These are phyloP conservation scores for Mycena sp. DNA, from an alignment of 1,284 basidiomycete genomes.

Conservation along the genomic window DNA sequence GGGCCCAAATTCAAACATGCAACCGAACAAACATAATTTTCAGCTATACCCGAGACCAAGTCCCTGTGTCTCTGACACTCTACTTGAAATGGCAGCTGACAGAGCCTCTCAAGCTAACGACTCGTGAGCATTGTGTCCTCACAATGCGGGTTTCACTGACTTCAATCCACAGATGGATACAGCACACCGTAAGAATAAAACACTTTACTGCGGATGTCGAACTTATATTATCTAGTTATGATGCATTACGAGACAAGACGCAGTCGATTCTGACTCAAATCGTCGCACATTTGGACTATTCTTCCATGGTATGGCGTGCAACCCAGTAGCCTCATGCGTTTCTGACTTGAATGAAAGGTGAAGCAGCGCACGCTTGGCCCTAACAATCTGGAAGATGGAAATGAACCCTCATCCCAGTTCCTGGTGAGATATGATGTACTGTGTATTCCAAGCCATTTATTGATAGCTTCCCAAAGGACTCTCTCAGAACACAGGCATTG, in stretches of 20 bases:
- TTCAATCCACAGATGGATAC: constrained; percentile 61
- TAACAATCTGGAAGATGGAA: constrained; percentile 74
- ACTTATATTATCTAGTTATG: constrained; percentile 52
- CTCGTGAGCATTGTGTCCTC: constrained; percentile 41
- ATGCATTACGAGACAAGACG: constrained; percentile 82
- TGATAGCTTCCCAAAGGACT: constrained; percentile 52
- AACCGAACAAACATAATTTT: constrained; percentile 7
- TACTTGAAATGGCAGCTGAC: constrained; percentile 85
- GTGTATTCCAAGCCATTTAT: background rate
- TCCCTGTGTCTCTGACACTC: constrained; percentile 82
- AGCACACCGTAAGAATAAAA: constrained; percentile 60
- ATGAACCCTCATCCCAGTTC: constrained; percentile 76
- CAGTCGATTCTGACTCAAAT: constrained; percentile 87
- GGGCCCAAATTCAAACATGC: background rate
- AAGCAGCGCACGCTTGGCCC: constrained; percentile 82
- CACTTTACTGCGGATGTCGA: background rate
- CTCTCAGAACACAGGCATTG: constrained; percentile 82
- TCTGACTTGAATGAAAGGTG: constrained; percentile 50
- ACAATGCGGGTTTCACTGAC: background rate
- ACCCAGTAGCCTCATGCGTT: background rate
- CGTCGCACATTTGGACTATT: constrained; percentile 71
- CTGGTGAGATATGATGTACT: constrained; percentile 42
- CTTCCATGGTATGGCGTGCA: constrained; percentile 42
- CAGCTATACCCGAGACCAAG: constrained; percentile 85
- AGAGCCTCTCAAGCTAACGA: constrained; percentile 80